phyloP scores from a whole-genome alignment of 139 green algal genomes.

The Chlamydomonas schloesseri region DNA sequence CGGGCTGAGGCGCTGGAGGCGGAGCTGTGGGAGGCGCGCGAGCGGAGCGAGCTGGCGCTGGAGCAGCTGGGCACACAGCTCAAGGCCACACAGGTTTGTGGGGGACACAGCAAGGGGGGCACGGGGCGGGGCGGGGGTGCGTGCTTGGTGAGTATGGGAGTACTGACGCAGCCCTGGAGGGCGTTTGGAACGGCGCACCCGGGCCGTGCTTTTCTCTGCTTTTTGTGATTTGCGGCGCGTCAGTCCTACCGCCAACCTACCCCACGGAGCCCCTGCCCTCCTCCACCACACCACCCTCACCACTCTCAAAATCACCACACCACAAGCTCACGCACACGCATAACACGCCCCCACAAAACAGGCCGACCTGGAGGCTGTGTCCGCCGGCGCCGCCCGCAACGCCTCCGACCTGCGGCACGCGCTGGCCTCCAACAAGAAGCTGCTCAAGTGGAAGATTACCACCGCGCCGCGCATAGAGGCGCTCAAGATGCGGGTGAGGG shows the following conservation, averaged over 20 bases:
- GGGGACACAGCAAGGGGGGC: neutral
- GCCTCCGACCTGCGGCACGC: slow-evolving; percentile 48
- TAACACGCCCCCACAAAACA: neutral
- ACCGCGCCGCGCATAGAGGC: slow-evolving; percentile 44
- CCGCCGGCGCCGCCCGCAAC: slow-evolving; percentile 5
- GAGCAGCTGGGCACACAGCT: slow-evolving; percentile 28
- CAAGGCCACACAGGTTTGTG: slow-evolving; percentile 39
- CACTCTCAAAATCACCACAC: no score
- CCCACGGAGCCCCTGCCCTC: no score
- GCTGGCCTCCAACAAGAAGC: slow-evolving; percentile 54
- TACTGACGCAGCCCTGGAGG: no score
- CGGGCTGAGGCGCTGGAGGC: slow-evolving; percentile 42
- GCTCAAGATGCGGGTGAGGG: slow-evolving; percentile 29
- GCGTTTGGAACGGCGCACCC: no score
- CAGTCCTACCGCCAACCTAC: no score
- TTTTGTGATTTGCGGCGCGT: no score
- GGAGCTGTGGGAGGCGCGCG: slow-evolving; percentile 46
- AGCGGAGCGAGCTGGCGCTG: slow-evolving; percentile 41
- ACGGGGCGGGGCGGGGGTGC: neutral
- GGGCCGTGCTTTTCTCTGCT: no score
- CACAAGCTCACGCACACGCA: no score
- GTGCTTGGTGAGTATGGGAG: no score
- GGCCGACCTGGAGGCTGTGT: slow-evolving; percentile 49
- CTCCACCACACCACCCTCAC: no score
- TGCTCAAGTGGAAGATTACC: slow-evolving; percentile 52